Evolutionary conservation across 352 stramenopile species (phyloP).

Genomic region (Phytophthora pini): DNA sequence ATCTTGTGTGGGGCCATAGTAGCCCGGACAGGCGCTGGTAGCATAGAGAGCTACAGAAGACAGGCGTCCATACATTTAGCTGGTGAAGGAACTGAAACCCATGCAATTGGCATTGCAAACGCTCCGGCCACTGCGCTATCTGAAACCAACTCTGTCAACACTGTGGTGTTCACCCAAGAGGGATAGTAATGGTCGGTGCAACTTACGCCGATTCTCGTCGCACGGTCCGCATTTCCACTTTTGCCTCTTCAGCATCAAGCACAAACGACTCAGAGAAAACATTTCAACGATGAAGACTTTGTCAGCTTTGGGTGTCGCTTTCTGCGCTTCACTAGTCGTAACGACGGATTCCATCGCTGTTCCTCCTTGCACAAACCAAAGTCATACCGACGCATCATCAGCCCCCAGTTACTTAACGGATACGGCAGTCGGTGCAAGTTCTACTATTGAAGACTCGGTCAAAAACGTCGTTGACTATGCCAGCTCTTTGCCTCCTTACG

Average conservation of each 20-base stretch:
- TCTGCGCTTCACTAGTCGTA: constrained; percentile 4
- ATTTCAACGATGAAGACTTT: constrained; percentile 20
- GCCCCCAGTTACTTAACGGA: too few relatives aligned
- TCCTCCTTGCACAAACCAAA: too few relatives aligned
- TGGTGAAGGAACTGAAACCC: constrained; percentile 12
- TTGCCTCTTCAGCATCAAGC: constrained; percentile 7
- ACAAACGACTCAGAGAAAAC: background rate
- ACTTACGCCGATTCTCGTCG: too few relatives aligned
- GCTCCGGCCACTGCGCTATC: constrained; percentile 4
- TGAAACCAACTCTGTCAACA: constrained; percentile 18
- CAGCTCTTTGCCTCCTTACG: too few relatives aligned
- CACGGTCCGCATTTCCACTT: constrained; percentile 21
- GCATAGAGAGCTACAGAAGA: too few relatives aligned
- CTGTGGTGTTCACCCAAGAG: too few relatives aligned
- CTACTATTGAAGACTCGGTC: too few relatives aligned
- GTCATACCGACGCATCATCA: too few relatives aligned
- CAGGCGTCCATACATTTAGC: background rate
- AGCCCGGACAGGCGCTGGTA: constrained; percentile 1
- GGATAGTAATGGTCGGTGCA: too few relatives aligned
- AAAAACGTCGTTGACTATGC: too few relatives aligned
- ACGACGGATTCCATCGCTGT: background rate
- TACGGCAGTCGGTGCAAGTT: too few relatives aligned
- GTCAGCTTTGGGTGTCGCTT: constrained; percentile 1
- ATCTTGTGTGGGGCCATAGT: background rate
- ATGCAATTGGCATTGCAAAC: constrained; percentile 1